Percentiles rank a stretch among this genome's conserved stretches.
These are phyloP conservation scores for Chalciporus piperatoides DNA, from an alignment of 1,284 basidiomycete species.

Conservation along the genomic window DNA sequence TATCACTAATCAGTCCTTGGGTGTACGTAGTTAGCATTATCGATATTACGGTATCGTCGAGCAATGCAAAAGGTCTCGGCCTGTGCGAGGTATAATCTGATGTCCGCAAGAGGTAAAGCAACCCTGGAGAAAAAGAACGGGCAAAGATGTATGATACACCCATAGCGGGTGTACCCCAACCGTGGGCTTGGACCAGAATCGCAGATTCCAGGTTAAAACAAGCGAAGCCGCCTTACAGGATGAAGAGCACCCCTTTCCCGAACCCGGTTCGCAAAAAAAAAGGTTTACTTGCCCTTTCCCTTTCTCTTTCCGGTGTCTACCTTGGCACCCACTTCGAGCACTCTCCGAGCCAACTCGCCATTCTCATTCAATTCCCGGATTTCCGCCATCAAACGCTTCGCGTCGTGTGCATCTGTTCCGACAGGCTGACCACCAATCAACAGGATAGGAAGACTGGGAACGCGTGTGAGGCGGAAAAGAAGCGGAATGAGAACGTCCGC, in stretches of 20 bases:
- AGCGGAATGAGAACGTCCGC: slow-evolving; percentile 44
- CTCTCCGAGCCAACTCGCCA: slow-evolving; percentile 50
- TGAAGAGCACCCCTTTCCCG: slow-evolving; percentile 2
- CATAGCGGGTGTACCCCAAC: too few species aligned
- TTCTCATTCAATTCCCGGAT: slow-evolving; percentile 49
- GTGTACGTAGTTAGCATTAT: not conserved
- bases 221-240: not conserved
- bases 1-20: not conserved
- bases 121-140: not conserved
- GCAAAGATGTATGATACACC: not conserved
- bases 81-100: not conserved
- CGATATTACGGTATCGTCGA: not conserved
- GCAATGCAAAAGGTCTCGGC: not conserved
- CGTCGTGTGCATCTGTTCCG: slow-evolving; percentile 37
- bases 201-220: not conserved
- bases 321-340: slow-evolving; percentile 57
- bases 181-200: not conserved
- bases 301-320: slow-evolving; percentile 56
- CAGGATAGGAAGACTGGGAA: slow-evolving; percentile 62
- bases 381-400: slow-evolving; percentile 47
- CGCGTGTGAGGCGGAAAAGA: slow-evolving; percentile 52
- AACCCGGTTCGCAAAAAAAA: slow-evolving; percentile 7
- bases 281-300: slow-evolving; percentile 29
- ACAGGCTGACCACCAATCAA: slow-evolving; percentile 64
- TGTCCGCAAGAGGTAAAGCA: not conserved